phyloP scores from a whole-genome alignment of 169 alveolate species.

The Cryptosporidium sp. region DNA sequence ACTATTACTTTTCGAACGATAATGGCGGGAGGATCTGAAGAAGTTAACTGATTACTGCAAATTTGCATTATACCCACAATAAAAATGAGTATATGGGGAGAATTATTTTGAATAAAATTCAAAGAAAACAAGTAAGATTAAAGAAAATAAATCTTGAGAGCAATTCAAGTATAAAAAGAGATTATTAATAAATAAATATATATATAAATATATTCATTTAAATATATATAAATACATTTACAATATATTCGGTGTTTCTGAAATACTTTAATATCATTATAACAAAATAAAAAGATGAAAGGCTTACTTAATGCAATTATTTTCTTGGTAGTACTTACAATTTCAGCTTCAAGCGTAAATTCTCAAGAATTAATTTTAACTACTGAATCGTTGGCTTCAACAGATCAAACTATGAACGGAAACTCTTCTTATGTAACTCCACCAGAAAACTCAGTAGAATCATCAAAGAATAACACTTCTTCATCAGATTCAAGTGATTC shows the following conservation, averaged over 20 bases:
- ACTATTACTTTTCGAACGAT: not conserved
- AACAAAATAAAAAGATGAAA: not conserved
- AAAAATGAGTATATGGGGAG: not conserved
- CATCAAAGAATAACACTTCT: not conserved
- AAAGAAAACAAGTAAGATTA: not conserved
- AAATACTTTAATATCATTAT: not conserved
- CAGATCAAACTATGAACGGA: not conserved
- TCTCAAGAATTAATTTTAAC: not conserved
- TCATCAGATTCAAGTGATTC: slow-evolving; percentile 48
- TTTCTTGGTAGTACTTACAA: not conserved
- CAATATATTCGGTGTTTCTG: slow-evolving; percentile 11
- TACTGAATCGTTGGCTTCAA: not conserved
- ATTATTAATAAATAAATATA: too few species aligned
- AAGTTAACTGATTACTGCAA: not conserved
- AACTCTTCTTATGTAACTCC: slow-evolving; percentile 31
- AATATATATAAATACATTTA: not conserved
- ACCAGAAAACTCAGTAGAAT: slow-evolving; percentile 8
- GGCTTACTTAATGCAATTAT: not conserved
- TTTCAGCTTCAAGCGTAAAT: not conserved
- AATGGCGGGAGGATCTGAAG: not conserved
- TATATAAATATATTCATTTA: not conserved
- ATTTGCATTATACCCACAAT: slow-evolving; percentile 2
- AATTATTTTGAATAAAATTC: not conserved
- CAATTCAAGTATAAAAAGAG: not conserved
- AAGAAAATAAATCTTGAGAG: not conserved